Evolutionary conservation across 2,329 filamentous ascomycete genomes (phyloP).

Genomic region (Chrysosporium keratinophilum): DNA sequence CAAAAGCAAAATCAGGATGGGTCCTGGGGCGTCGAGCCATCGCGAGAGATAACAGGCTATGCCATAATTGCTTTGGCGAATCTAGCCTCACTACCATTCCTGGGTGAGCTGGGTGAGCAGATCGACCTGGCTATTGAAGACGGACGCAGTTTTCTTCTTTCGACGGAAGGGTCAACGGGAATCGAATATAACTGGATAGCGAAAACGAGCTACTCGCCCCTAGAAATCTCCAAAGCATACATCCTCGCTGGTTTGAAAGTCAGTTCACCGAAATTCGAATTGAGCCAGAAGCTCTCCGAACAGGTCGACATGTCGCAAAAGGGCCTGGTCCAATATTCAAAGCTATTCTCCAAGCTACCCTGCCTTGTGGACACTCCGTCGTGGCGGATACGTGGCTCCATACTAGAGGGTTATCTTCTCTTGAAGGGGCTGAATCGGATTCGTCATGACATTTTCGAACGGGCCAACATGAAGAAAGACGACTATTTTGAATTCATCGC

Average conservation of each 20-base stretch:
- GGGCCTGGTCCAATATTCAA: neutral
- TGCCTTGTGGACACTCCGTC: neutral
- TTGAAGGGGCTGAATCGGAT: neutral
- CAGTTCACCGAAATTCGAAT: neutral
- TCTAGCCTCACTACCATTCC: neutral
- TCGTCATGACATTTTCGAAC: slow-evolving; percentile 16
- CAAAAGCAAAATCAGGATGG: slow-evolving; percentile 14
- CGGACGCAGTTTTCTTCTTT: no score
- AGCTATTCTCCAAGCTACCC: slow-evolving; percentile 12
- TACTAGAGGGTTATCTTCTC: slow-evolving; percentile 14
- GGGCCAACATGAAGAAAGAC: slow-evolving; percentile 15
- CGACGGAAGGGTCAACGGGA: neutral
- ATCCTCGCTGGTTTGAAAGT: slow-evolving; percentile 23
- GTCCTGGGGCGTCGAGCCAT: slow-evolving; percentile 16
- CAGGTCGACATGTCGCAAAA: neutral
- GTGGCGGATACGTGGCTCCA: neutral
- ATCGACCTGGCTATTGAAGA: neutral
- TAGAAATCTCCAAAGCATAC: slow-evolving; percentile 21
- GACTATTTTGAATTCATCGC: slow-evolving; percentile 23
- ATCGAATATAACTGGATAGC: slow-evolving; percentile 20
- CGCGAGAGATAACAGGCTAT: slow-evolving; percentile 19
- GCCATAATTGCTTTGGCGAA: slow-evolving; percentile 16
- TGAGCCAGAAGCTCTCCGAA: neutral
- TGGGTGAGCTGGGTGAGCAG: neutral
- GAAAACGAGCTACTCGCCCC: slow-evolving; percentile 19